phyloP scores from a whole-genome alignment of 495 filamentous ascomycete genomes.

The Neurospora sp. region DNA sequence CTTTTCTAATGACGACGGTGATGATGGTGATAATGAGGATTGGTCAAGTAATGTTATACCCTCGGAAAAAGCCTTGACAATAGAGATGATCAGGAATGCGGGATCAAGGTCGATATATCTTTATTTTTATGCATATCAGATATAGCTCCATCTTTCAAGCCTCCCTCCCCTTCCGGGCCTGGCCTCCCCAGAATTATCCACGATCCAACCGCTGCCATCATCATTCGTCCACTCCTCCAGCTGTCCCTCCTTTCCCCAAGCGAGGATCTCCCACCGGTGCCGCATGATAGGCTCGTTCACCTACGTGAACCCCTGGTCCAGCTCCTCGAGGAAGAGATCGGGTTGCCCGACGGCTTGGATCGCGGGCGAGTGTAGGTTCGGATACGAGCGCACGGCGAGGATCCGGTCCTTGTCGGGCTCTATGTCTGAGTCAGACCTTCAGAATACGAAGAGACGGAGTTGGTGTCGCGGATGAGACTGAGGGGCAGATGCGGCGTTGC shows the following conservation, averaged over 20 bases:
- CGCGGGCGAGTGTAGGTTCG: neutral
- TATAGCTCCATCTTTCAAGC: neutral
- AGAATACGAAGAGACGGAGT: neutral
- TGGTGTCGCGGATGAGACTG: neutral
- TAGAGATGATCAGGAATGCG: neutral
- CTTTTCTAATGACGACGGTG: neutral
- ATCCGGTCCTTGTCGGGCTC: neutral
- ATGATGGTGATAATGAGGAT: neutral
- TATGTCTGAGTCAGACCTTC: neutral
- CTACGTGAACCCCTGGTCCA: neutral
- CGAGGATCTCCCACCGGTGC: slow-evolving; percentile 2
- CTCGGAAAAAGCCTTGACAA: neutral
- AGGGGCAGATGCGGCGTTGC: neutral
- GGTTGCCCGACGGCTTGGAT: neutral
- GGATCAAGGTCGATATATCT: neutral
- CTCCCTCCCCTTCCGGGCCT: neutral
- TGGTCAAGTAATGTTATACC: neutral
- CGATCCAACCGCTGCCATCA: slow-evolving; percentile 5
- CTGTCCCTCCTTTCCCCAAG: slow-evolving; percentile 11
- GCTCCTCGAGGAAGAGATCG: neutral
- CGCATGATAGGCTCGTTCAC: neutral
- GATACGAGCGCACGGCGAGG: neutral
- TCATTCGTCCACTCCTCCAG: slow-evolving; percentile 10
- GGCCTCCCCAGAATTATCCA: slow-evolving; percentile 4
- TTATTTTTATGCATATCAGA: neutral